Evolutionary conservation across 176 grass and related monocot species (phyloP).

Genomic region (Pontederia paniculata): DNA sequence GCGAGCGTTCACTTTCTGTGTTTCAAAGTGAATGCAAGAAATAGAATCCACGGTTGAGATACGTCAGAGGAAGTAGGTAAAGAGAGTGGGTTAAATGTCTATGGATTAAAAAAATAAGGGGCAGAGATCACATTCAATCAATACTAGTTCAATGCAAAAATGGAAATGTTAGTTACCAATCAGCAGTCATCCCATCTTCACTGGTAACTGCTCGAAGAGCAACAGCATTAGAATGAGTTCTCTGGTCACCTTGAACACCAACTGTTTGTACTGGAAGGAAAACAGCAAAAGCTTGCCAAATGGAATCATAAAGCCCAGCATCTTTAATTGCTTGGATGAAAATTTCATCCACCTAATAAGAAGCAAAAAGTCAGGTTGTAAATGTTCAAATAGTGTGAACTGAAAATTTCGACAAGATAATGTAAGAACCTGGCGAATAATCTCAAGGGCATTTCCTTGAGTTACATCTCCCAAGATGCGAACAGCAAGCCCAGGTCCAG

Average conservation of each 20-base stretch:
- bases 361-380: not conserved
- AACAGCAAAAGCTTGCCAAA: slow-evolving; percentile 94
- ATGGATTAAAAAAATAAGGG: too few species aligned
- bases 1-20: too few species aligned
- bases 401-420: not conserved
- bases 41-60: too few species aligned
- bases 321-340: slow-evolving; percentile 88
- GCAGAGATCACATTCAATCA: too few species aligned
- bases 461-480: slow-evolving; percentile 83
- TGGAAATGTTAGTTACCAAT: slow-evolving; percentile 42
- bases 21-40: too few species aligned
- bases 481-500: slow-evolving; percentile 90
- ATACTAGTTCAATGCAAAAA: not conserved
- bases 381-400: not conserved
- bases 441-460: slow-evolving; percentile 73
- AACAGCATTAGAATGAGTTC: slow-evolving; percentile 72
- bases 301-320: slow-evolving; percentile 69
- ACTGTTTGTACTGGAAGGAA: slow-evolving; percentile 70
- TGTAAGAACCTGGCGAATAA: slow-evolving; percentile 63
- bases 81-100: too few species aligned
- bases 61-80: too few species aligned
- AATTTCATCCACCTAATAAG: slow-evolving; percentile 73
- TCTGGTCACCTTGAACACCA: slow-evolving; percentile 79
- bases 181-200: slow-evolving; percentile 94
- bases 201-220: slow-evolving; percentile 76